Conservation (phyloP, 371 early-diverging fungal species). For the Umbelopsis sp. region DNA sequence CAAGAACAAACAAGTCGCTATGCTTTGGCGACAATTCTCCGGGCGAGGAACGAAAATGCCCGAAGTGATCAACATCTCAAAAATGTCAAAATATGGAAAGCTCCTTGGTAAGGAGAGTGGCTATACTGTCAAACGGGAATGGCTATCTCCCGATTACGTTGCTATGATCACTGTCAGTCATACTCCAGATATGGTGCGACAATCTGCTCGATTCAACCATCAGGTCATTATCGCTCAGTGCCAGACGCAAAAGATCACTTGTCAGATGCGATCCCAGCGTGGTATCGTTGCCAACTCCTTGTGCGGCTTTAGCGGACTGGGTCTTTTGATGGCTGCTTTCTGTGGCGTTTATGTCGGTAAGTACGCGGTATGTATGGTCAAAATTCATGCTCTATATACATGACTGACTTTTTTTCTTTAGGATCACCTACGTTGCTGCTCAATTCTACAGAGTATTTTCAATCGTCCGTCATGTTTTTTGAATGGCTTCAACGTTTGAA, state of each 20-base stretch:
- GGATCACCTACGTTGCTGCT: conserved; percentile 62
- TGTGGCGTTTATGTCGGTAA: conserved; percentile 79
- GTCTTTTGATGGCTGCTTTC: conserved; percentile 72
- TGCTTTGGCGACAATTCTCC: conserved; percentile 32
- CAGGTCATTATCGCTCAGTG: conserved; percentile 73
- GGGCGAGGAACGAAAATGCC: conserved; percentile 36
- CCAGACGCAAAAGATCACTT: conserved; percentile 79
- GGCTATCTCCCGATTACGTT: conserved; percentile 40
- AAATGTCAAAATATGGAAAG: conserved; percentile 59
- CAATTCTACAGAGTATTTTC: conserved; percentile 54
- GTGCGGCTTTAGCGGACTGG: conserved; percentile 71
- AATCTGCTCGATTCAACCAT: conserved; percentile 67
- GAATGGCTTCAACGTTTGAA: conserved; percentile 65
- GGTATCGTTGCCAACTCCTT: conserved; percentile 72
- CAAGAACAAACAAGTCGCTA: conserved; percentile 52
- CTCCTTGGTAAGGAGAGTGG: conserved; percentile 62
- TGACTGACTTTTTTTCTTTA: neutral
- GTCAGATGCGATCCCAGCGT: conserved; percentile 65
- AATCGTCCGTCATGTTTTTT: conserved; percentile 66
- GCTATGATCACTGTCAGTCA: conserved; percentile 61
- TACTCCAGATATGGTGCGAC: conserved; percentile 58
- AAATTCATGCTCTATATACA: too few species aligned
- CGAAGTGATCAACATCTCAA: conserved; percentile 57
- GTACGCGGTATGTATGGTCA: neutral
- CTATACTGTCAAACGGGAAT: conserved; percentile 49